Evolutionary conservation across 2,329 filamentous ascomycete genomes (phyloP).

Genomic region (Aspergillus flavus): DNA sequence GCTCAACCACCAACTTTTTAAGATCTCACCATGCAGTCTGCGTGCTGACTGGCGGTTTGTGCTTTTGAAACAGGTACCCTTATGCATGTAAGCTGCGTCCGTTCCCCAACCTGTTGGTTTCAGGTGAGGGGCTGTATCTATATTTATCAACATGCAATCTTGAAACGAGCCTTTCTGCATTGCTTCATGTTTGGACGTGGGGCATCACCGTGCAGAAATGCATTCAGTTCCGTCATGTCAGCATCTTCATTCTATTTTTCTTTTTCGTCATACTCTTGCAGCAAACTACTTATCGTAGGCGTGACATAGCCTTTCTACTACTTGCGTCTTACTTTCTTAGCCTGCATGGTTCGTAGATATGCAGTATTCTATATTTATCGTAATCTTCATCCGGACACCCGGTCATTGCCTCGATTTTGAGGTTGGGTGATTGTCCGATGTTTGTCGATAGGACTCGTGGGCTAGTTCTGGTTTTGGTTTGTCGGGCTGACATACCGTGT

Average conservation of each 20-base stretch:
- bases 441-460: neutral
- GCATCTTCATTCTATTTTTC: neutral
- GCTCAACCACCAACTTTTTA: neutral
- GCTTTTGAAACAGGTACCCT: neutral
- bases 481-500: neutral
- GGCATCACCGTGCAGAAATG: neutral
- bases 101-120: neutral
- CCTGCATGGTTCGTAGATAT: neutral
- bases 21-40: neutral
- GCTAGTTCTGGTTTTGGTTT: neutral
- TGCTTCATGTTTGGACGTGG: neutral
- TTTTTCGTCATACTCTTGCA: neutral
- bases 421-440: neutral
- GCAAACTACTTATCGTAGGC: neutral
- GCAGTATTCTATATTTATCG: neutral
- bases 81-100: neutral
- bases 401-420: neutral
- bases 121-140: neutral
- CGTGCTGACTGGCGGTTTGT: neutral
- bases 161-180: neutral
- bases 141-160: neutral
- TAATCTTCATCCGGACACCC: neutral
- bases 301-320: neutral
- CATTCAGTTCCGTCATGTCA: neutral
- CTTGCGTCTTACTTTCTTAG: neutral